These are phyloP conservation scores for Leccinum incarnatum DNA, from an alignment of 768 basidiomycete genomes.

Conservation along the genomic window DNA sequence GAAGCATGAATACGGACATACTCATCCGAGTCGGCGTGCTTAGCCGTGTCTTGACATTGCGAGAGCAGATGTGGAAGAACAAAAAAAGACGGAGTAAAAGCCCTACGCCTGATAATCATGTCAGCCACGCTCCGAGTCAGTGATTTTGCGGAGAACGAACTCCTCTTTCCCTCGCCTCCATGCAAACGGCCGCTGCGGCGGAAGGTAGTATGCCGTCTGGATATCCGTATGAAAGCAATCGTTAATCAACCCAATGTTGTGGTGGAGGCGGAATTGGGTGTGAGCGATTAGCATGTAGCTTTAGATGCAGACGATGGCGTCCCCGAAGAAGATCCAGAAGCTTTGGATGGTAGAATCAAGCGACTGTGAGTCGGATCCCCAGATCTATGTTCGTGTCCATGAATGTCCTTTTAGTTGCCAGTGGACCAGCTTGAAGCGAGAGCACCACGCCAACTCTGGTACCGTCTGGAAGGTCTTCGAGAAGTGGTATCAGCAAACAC, in stretches of 20 bases:
- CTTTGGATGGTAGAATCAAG: slow-evolving; percentile 64
- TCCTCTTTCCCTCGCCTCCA: slow-evolving; percentile 77
- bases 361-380: slow-evolving; percentile 48
- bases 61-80: slow-evolving; percentile 87
- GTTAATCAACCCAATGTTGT: slow-evolving; percentile 44
- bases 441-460: no score
- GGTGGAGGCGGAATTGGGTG: slow-evolving; percentile 73
- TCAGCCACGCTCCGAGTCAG: slow-evolving; percentile 93
- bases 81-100: slow-evolving; percentile 71
- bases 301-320: slow-evolving; percentile 64
- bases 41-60: slow-evolving; percentile 86
- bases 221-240: not conserved
- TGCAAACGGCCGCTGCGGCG: slow-evolving; percentile 16
- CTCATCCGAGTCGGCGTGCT: slow-evolving; percentile 78
- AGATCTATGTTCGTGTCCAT: slow-evolving; percentile 3
- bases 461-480: no score
- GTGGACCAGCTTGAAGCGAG: no score
- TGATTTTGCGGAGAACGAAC: slow-evolving; percentile 86
- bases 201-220: slow-evolving; percentile 12
- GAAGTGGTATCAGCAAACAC: no score
- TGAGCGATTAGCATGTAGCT: slow-evolving; percentile 48
- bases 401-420: slow-evolving; percentile 38
- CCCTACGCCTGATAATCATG: slow-evolving; percentile 94
- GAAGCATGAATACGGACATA: slow-evolving; percentile 98
- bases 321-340: slow-evolving; percentile 68